Evolutionary conservation across 169 alveolate genomes (phyloP), one percentile per base, ranked within the genome.

Genomic region (Plasmodium gonderi): DNA sequence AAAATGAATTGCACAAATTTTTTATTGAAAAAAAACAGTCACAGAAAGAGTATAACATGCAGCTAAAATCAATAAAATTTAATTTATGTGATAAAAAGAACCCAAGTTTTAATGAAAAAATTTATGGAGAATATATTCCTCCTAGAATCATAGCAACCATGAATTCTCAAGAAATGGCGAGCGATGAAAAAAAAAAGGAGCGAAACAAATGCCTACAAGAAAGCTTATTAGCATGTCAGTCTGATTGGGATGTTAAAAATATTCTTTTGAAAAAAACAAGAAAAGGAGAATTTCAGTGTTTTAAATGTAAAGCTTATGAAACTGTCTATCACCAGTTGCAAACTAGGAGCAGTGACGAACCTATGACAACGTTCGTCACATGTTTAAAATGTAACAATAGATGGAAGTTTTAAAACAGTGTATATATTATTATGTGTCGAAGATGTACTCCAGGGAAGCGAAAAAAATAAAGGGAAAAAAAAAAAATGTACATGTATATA

Each of bases 321-420:
- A 98, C 99, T 7, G 96, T 97, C 8, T 98, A 97, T 92, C 92
- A 91, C 69, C 99, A 99, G 95, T 93, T 97, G 96, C 99, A 99
- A 95, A 99, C 99, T 2, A 95, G 99, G 90, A 97, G 99, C 6
- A 98, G 99, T 42, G 99, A 99, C 95, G 99, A 99, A 92, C 99
- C 99, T 75, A 99, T 99, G 99, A 98, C 99, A 11, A 97, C 99
- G 80, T 99, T 98, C 82, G 99, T 99, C 17, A 96, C 98, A 36
- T 99, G 99, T 78, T 93, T 98, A 20, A 97, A 98, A 79, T 99
- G 99, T 94, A 97, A 96, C 29, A 96, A 97, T 91, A 91, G 98
- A 12, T 98, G 99, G 99, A 98, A 98, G 91, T 98, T 98, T 91
- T 98, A 90, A 87, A 60, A 51, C n/a, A 29, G 3, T 26, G 23